Base-by-base conservation (phyloP, 2,329 filamentous ascomycete genomes). In the Diaporthe destruens region DNA sequence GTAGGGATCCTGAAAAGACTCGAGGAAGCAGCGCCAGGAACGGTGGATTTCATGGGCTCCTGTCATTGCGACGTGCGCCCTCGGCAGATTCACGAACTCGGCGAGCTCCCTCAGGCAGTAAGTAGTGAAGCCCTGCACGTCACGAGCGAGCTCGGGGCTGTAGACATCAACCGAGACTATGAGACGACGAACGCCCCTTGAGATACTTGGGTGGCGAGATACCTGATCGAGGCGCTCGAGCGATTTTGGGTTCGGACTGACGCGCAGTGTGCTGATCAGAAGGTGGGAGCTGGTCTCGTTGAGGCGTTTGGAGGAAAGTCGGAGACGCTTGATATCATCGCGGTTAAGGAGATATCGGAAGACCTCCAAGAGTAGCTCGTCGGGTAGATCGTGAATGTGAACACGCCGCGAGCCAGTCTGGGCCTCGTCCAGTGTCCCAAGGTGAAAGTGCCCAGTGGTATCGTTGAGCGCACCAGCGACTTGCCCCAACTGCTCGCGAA, bases 281-380 rank as follows among this genome's bases (percentile, higher is more conserved):
- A 65, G 59, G 25, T 65, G 59, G 20, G 59, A 65, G 29, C 59
- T 65, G 44, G 59, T 49, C 18, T 65, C 23, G 29, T 65, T 65
- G 25, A 65, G 42, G 25, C 44, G 59, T 16, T 16, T 29, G 9
- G 9, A 65, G 42, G 59, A 65, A 18, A 65, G 42, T 16, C 59
- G 59, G 18, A 65, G 25, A 16, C 44, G 2, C 29, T 65, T 34
- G 42, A 65, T 49, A 8, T 65, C 59, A 36, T 44, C 11, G n/a
- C 20, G 29, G 25, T 49, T 65, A 20, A 20, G 25, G 29, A 65
- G 59, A 25, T 65, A 16, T 11, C 18, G 25, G 29, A 23, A 65
- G 4, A 36, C 9, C 5, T 3, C 59, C 59, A 65, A 14, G 25
- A 65, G 59, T 12, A 65, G 59, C 42, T 49, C 59, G 18, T 49